Evolutionary conservation across 768 basidiomycete genomes (phyloP).

Genomic region (Sutorius australiensis): DNA sequence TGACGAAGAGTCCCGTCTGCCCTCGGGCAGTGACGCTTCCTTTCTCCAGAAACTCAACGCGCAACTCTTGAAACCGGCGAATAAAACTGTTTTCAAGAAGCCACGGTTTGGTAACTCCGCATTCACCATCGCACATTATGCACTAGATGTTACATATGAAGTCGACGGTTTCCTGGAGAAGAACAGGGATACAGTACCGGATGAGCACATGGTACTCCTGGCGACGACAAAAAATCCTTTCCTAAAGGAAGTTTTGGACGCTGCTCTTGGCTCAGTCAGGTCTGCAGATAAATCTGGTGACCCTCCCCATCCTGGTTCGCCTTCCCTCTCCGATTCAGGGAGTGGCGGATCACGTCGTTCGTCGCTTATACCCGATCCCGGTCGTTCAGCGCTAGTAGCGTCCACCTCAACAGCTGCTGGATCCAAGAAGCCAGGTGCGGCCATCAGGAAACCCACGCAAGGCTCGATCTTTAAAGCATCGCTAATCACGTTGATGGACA

Average conservation of each 20-base stretch:
- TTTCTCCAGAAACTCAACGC: constrained; percentile 89
- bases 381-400: constrained; percentile 67
- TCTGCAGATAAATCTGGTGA: constrained; percentile 43
- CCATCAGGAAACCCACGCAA: constrained; percentile 89
- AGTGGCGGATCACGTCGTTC: constrained; percentile 76
- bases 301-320: constrained; percentile 67
- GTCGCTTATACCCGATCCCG: constrained; percentile 85
- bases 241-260: constrained; percentile 91
- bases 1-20: constrained; percentile 97
- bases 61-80: constrained; percentile 81
- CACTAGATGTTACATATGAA: constrained; percentile 97
- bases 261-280: constrained; percentile 75
- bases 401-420: constrained; percentile 39
- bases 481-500: constrained; percentile 92
- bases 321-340: constrained; percentile 72
- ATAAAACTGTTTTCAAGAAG: constrained; percentile 92
- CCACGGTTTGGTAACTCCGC: constrained; percentile 97
- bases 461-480: constrained; percentile 99
- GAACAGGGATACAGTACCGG: constrained; percentile 97
- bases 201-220: constrained; percentile 91
- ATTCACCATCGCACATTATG: constrained; percentile 98
- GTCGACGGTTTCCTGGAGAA: constrained; percentile 98
- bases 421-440: constrained; percentile 61
- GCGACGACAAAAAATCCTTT: constrained; percentile 87
- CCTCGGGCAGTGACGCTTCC: constrained; percentile 86